Base-by-base conservation (phyloP, 331 rosid genomes). In the Rhamnella rubrinervis region DNA sequence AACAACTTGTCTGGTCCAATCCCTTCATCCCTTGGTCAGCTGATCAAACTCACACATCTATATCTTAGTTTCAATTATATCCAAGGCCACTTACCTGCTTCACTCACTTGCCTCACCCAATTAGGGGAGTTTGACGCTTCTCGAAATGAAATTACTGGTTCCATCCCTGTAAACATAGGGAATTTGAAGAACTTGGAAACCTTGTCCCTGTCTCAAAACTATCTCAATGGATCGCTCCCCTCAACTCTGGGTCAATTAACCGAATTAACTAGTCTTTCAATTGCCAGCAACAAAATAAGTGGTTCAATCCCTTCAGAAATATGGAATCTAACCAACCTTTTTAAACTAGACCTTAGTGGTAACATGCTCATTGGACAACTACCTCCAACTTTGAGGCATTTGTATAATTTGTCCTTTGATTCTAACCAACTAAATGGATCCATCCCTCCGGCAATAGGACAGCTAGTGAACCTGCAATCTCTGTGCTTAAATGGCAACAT, bases 321-420 rank as follows among this genome's bases (percentile, higher is more conserved):
- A 57, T 72, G 64, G 8, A 50, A 14, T 12, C 35, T 65, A 20
- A 35, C 37, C 8, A 66, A 31, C 37, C 13, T 66, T 25, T 11
- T 4, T 8, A 6, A 15, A 2, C 61, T 52, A 52, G 12, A 46
- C 14, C 20, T 73, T 26, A 39, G 64, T 35, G 0, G 6, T 1
- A 73, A 73, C 28, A 1, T 0, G 11, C 31, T 72, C 28, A 53
- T 4, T 14, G 61, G 68, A 8, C 59, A 18, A 59, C 50, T 72
- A n/a, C 77, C 77, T 52, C 16, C 62, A 49, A 8, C 63, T 50
- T 4, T 72, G 49, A 55, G 61, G 25, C n/a, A 52, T 1, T 56
- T 64, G 13, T 10, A 35, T 56, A 63, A 64, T 10, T 59, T 74
- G 67, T 9, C 1, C 0, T 7, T 74, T 66, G 38, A 23, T 21